Conservation (phyloP, 1,284 basidiomycete species). For the Neolentinus lepideus region DNA sequence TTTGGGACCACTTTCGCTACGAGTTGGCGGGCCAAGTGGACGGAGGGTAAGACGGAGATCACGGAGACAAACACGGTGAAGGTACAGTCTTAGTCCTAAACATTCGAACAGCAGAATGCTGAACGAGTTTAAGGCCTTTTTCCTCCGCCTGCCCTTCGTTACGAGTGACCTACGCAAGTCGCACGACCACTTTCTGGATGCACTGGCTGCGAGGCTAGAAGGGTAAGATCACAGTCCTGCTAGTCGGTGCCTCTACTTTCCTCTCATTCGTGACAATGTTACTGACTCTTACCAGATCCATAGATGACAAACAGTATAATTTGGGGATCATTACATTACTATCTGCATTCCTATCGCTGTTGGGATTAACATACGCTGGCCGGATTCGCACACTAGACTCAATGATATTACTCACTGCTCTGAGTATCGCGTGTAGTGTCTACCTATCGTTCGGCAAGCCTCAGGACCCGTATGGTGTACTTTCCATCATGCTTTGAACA, state of each 20-base stretch:
- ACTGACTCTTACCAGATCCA: not conserved
- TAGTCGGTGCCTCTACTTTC: not conserved
- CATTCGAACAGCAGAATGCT: not conserved
- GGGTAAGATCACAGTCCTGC: not conserved
- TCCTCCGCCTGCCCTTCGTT: constrained; percentile 20
- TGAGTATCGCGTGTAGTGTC: not conserved
- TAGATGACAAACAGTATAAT: not conserved
- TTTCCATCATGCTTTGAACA: constrained; percentile 46
- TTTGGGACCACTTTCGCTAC: constrained; percentile 23
- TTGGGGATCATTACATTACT: not conserved
- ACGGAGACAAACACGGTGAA: constrained; percentile 19
- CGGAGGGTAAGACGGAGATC: constrained; percentile 18
- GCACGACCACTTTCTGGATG: constrained; percentile 19
- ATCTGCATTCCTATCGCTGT: not conserved
- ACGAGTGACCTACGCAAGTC: constrained; percentile 18
- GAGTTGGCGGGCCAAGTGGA: constrained; percentile 19
- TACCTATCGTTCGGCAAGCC: constrained; percentile 1
- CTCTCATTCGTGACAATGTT: not conserved
- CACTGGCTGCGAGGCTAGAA: constrained; percentile 18
- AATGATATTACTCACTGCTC: not conserved
- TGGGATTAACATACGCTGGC: not conserved
- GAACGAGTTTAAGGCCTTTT: constrained; percentile 12
- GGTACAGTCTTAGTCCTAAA: constrained; percentile 15
- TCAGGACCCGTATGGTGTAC: constrained; percentile 47
- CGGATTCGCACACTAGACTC: not conserved